Base-by-base conservation (phyloP, 23 red algal genomes). In the Chondrus crispus region DNA sequence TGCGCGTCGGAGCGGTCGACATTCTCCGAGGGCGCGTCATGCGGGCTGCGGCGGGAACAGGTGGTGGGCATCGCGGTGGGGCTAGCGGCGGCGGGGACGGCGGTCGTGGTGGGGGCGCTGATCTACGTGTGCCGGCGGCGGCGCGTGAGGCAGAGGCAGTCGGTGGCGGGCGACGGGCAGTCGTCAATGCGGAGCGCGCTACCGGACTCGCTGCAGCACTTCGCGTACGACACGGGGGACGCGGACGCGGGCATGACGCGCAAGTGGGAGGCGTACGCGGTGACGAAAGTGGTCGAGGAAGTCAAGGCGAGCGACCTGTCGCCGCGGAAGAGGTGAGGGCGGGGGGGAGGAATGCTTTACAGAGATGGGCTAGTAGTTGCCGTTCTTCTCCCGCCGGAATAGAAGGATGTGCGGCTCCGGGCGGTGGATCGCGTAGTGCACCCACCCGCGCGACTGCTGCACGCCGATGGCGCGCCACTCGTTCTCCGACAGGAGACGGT, bases 371-470 rank as follows among this genome's bases (percentile, higher is more conserved):
- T 66, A 91, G 52, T 95, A 95, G 68, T 87, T 91, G 50, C 93
- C 93, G 51, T 97, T 74, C 78, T 92, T 91, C 26, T 90, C 86
- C 44, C 97, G 78, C 72, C 95, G 70, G 94, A 99, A 99, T 9
- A 99, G 82, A 19, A 99, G 88, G 43, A 99, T 99, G 66, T 99
- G 94, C 30, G 97, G 97, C 78, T 99, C 97, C 9, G 97, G 97
- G 36, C 94, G 81, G 72, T 99, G 97, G 32, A 99, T 99, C 40
- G 97, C 97, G 82, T 99, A 99, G 87, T 99, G 97, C 5, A 96
- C 97, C 97, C 97, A 99, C 16, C 97, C 97, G 43, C 97, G 94
- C 37, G 78, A 89, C 77, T 99, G 97, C 75, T 99, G 97, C 19
- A 99, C 97, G 49, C 97, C 97, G 9, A 99, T 87, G 40, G 82